phyloP scores from a whole-genome alignment of 2,329 filamentous ascomycete genomes.

The Neoarthrinium moseri region DNA sequence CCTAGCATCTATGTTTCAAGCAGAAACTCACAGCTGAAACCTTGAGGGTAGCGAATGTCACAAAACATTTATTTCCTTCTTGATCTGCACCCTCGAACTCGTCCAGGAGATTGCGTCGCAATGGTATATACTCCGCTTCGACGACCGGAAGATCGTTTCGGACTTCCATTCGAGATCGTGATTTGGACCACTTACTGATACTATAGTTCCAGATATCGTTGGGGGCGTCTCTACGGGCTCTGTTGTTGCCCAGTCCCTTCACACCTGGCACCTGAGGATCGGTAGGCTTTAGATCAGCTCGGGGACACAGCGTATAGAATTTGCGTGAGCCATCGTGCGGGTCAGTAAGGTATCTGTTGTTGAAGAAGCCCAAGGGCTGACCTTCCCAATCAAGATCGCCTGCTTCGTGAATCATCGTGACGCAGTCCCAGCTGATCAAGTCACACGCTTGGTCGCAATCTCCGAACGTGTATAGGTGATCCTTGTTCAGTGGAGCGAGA shows the following conservation, averaged over 20 bases:
- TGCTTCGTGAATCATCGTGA: conserved; percentile 38
- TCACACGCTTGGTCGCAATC: conserved; percentile 15
- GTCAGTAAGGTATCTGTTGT: conserved; percentile 55
- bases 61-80: conserved; percentile 52
- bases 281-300: conserved; percentile 57
- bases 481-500: conserved; percentile 57
- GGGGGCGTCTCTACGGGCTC: conserved; percentile 33
- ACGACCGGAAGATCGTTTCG: conserved; percentile 77
- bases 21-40: conserved; percentile 68
- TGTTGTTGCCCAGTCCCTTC: conserved; percentile 41
- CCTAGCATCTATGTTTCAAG: neutral
- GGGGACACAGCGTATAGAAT: conserved; percentile 52
- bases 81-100: conserved; percentile 55
- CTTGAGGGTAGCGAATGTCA: conserved; percentile 74
- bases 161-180: conserved; percentile 51
- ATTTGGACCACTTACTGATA: conserved; percentile 69
- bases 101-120: conserved; percentile 83
- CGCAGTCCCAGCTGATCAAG: conserved; percentile 62
- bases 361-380: conserved; percentile 47
- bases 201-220: conserved; percentile 80
- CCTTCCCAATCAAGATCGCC: conserved; percentile 38
- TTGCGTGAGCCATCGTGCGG: conserved; percentile 63
- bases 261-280: conserved; percentile 63
- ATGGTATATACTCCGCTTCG: conserved; percentile 68
- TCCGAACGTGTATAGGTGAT: conserved; percentile 29